Conservation (phyloP, 495 filamentous ascomycete species). For the Aspergillus bertholletiae region DNA sequence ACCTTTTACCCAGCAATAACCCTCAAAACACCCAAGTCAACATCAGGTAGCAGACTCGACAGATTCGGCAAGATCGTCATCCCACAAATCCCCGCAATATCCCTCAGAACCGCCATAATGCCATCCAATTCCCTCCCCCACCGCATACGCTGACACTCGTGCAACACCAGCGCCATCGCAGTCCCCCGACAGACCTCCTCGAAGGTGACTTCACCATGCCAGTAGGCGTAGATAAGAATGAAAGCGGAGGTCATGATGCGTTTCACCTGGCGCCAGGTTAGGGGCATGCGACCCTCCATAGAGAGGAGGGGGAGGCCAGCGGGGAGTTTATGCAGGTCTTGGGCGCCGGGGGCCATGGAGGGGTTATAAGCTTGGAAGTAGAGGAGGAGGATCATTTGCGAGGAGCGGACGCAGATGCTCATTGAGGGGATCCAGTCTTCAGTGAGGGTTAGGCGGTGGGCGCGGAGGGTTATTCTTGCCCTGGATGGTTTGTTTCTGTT, state of each 20-base stretch:
- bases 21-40: neutral
- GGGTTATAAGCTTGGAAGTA: neutral
- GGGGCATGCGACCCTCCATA: neutral
- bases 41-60: neutral
- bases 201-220: neutral
- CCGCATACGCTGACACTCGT: neutral
- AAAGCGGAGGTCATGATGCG: neutral
- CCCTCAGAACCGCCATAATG: neutral
- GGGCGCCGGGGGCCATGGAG: neutral
- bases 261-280: neutral
- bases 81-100: neutral
- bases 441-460: neutral
- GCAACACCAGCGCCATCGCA: neutral
- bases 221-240: neutral
- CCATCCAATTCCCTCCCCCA: neutral
- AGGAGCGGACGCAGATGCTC: neutral
- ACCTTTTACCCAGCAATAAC: neutral
- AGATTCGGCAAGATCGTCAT: neutral
- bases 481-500: neutral
- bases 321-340: neutral
- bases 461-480: neutral
- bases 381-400: slow-evolving; percentile 1
- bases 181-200: neutral
- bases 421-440: neutral
- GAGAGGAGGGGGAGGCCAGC: neutral